Evolutionary conservation across 2,329 filamentous ascomycete species (phyloP).

Genomic region (Juglanconis oblonga): DNA sequence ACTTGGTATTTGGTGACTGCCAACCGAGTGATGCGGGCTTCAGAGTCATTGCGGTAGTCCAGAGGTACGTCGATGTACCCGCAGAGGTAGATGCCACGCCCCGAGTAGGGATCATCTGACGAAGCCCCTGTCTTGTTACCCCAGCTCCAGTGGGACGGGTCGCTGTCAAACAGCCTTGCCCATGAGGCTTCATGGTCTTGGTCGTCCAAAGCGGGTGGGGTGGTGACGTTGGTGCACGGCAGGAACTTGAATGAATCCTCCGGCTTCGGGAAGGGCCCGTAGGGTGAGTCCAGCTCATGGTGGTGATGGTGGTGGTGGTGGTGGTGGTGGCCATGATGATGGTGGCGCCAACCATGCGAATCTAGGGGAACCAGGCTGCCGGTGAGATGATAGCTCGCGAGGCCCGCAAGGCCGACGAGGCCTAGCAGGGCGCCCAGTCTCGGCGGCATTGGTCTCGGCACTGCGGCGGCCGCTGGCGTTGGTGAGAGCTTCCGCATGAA

Average conservation of each 20-base stretch:
- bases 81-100: slow-evolving; percentile 44
- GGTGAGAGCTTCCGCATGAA: not conserved
- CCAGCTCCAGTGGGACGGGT: slow-evolving; percentile 47
- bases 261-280: slow-evolving; percentile 37
- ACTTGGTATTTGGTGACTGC: slow-evolving; percentile 50
- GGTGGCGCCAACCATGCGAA: not conserved
- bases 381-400: slow-evolving; percentile 4
- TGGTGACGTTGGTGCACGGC: slow-evolving; percentile 42
- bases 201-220: slow-evolving; percentile 41
- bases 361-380: not conserved
- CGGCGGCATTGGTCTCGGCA: not conserved
- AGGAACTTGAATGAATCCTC: slow-evolving; percentile 46
- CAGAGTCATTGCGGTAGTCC: slow-evolving; percentile 44
- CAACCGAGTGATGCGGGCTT: slow-evolving; percentile 41
- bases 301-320: not conserved
- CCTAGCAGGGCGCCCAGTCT: not conserved
- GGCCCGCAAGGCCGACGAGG: not conserved
- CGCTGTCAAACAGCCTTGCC: slow-evolving; percentile 39
- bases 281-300: slow-evolving; percentile 22
- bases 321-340: not conserved
- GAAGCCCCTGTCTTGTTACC: slow-evolving; percentile 25
- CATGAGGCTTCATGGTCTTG: slow-evolving; percentile 34
- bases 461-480: not conserved
- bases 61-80: slow-evolving; percentile 47
- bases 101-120: slow-evolving; percentile 30